These are phyloP conservation scores for Globisporangium radiosum DNA, from an alignment of 352 stramenopile species.

Conservation along the genomic window DNA sequence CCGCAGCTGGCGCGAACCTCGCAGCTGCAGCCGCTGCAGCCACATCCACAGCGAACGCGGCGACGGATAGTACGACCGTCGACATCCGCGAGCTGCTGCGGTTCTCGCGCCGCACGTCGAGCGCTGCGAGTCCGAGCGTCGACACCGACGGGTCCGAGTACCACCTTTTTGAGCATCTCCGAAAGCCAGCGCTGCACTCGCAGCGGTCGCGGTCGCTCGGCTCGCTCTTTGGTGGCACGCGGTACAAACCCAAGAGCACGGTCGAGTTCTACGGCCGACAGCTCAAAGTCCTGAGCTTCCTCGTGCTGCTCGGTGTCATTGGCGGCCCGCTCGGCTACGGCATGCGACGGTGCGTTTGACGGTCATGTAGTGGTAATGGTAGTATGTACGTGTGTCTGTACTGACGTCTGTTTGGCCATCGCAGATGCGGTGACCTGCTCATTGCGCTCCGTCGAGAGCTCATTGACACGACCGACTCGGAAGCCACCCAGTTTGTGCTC, in stretches of 20 bases:
- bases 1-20: not conserved
- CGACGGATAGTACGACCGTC: not conserved
- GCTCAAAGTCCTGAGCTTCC: conserved; percentile 64
- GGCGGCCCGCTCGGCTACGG: conserved; percentile 69
- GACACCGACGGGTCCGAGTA: conserved; percentile 32
- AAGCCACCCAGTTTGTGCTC: conserved; percentile 33
- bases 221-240: conserved; percentile 63
- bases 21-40: not conserved
- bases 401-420: not conserved
- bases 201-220: conserved; percentile 39
- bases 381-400: not conserved
- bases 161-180: conserved; percentile 12
- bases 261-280: conserved; percentile 53
- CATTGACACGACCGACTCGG: conserved; percentile 24
- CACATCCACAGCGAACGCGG: not conserved
- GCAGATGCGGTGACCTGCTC: conserved; percentile 34
- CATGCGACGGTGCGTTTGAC: conserved; percentile 29
- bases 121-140: conserved; percentile 6
- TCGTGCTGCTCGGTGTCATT: conserved; percentile 76
- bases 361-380: no score
- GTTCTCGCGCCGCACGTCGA: conserved; percentile 10
- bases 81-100: conserved; percentile 15
- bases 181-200: conserved; percentile 11
- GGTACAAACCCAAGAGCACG: conserved; percentile 29
- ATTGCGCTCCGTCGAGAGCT: conserved; percentile 33